Base-by-base conservation (phyloP, 176 grass and related monocot genomes). In the Oryza brachyantha region DNA sequence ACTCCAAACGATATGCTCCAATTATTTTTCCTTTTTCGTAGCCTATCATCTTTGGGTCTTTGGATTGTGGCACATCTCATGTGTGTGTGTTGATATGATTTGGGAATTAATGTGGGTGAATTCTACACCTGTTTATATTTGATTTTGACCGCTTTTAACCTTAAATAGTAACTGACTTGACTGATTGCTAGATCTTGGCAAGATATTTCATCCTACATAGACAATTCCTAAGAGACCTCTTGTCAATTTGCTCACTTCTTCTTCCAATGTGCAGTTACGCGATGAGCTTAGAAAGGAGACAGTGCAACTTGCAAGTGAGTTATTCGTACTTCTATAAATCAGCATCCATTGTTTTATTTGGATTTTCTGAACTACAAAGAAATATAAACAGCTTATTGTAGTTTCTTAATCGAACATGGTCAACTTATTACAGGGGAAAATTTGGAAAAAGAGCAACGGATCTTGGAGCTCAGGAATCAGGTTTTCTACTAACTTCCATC, bases 291-390 rank as follows among this genome's bases (percentile, higher is more conserved):
- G 84, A 67, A 99, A 95, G 84, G 92, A 89, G 72, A 94, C 96
- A 11, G 61, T 93, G 75, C 88, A 93, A 87, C 96, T 92, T 93
- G 88, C 96, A 54, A 99, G 96, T 99, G 87, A 91, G 90, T 94
- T 81, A 40, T 45, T 76, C 5, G 16, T 63, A 16, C 81, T n/a
- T 64, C 17, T 69, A 3, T 66, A 79, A 31, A 65, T 61, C 29
- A n/a, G 25, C 25, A 72, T 76, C 40, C 28, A 76, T 2, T 48
- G 34, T 58, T 38, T 26, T 75, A 43, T 38, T n/a, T 80, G 39
- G n/a, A 58, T 81, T 66, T 38, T 6, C 76, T 74, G 29, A 80
- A 24, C 61, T 70, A 22, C 13, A 17, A 29, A 52, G 0, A 57
- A 68, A 57, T 25, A 29, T 12, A 70, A 10, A 26, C 32, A 31